A percentile compares a stretch with the other conserved stretches of the same genome.
These are phyloP conservation scores for Aspergillus phoenicis DNA, from an alignment of 2,329 filamentous ascomycete species.

Conservation along the genomic window DNA sequence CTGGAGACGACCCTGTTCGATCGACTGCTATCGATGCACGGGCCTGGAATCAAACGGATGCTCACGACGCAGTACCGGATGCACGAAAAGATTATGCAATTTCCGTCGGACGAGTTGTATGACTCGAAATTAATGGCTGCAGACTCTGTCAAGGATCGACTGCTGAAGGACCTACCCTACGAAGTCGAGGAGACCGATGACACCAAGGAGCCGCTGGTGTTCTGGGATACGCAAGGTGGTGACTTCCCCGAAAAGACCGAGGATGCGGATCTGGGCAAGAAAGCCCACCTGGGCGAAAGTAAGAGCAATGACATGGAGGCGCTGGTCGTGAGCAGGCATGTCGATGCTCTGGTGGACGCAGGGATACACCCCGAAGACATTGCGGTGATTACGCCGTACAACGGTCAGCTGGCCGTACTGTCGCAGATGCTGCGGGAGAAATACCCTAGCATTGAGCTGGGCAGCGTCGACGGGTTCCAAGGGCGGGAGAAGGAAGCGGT, in stretches of 20 bases:
- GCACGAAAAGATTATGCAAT: conserved; percentile 94
- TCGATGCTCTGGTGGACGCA: conserved; percentile 71
- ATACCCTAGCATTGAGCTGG: conserved; percentile 86
- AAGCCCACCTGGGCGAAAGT: conserved; percentile 66
- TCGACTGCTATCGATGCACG: conserved; percentile 78
- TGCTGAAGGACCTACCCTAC: conserved; percentile 78
- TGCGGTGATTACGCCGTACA: conserved; percentile 93
- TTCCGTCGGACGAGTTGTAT: conserved; percentile 88
- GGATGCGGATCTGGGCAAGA: conserved; percentile 63
- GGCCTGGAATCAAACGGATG: conserved; percentile 84
- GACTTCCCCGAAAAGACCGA: conserved; percentile 84
- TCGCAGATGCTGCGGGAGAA: conserved; percentile 74
- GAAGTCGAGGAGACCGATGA: conserved; percentile 79
- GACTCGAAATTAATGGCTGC: conserved; percentile 78
- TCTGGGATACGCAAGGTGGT: conserved; percentile 94
- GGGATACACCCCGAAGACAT: conserved; percentile 83
- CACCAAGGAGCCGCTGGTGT: conserved; percentile 82
- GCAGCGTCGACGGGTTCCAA: conserved; percentile 95
- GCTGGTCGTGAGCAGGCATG: conserved; percentile 75
- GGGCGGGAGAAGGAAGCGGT: conserved; percentile 96
- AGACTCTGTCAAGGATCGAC: conserved; percentile 71
- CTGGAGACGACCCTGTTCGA: conserved; percentile 94
- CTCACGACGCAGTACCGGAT: conserved; percentile 97
- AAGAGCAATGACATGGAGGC: conserved; percentile 94
- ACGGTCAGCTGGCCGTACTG: conserved; percentile 83